Percentiles rank a stretch among this genome's conserved stretches.
These are phyloP conservation scores for Favolaschia claudopus DNA, from an alignment of 768 basidiomycete genomes.

Conservation along the genomic window DNA sequence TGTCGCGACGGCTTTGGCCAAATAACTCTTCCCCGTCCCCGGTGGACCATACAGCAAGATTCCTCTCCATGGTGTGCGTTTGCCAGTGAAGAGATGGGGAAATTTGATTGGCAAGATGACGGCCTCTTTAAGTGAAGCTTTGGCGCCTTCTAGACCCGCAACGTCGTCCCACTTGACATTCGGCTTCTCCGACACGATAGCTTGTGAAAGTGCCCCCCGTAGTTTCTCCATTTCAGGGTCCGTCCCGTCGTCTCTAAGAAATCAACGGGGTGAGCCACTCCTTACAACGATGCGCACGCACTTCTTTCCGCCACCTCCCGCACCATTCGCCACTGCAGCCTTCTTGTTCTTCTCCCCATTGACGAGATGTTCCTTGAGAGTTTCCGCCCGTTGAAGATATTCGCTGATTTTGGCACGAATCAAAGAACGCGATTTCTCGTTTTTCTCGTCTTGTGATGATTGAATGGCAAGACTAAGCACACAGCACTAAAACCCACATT, in stretches of 20 bases:
- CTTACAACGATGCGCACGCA: slow-evolving; percentile 33
- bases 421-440: slow-evolving; percentile 87
- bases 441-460: slow-evolving; percentile 79
- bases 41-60: slow-evolving; percentile 97
- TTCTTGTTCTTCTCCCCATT: slow-evolving; percentile 70
- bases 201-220: slow-evolving; percentile 85
- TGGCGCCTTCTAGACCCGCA: slow-evolving; percentile 93
- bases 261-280: not conserved
- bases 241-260: slow-evolving; percentile 66
- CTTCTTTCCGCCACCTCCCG: slow-evolving; percentile 55
- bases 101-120: slow-evolving; percentile 99
- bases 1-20: slow-evolving; percentile 98
- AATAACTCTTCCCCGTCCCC: slow-evolving; percentile 95
- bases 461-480: not conserved
- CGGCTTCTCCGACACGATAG: slow-evolving; percentile 92
- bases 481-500: slow-evolving; percentile 75
- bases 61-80: slow-evolving; percentile 96
- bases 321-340: slow-evolving; percentile 58
- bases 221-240: slow-evolving; percentile 98
- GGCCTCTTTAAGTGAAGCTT: slow-evolving; percentile 95
- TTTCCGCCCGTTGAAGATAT: slow-evolving; percentile 92
- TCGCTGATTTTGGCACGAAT: slow-evolving; percentile 90
- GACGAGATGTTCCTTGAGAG: slow-evolving; percentile 82
- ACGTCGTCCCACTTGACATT: slow-evolving; percentile 99
- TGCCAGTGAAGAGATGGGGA: slow-evolving; percentile 97